phyloP scores from a whole-genome alignment of 495 filamentous ascomycete genomes.

The Hypoxylon cercidicola region DNA sequence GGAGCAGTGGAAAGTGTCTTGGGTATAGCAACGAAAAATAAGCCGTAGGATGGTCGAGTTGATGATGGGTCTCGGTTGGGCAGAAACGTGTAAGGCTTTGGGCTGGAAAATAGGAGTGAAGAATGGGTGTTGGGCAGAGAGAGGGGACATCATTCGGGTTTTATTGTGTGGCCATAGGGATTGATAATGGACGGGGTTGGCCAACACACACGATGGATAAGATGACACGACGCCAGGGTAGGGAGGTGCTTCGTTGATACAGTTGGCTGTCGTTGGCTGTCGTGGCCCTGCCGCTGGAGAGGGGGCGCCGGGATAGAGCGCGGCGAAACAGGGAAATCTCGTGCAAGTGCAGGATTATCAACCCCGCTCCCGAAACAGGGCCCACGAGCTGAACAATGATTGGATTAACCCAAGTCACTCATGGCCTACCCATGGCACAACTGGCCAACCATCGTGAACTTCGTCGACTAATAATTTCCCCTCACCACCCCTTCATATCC shows the following conservation, averaged over 20 bases:
- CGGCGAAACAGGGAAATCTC: slow-evolving; percentile 26
- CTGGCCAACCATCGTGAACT: slow-evolving; percentile 12
- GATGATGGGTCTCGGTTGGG: slow-evolving; percentile 53
- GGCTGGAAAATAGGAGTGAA: slow-evolving; percentile 57
- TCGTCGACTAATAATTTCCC: slow-evolving; percentile 32
- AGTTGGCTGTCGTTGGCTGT: slow-evolving; percentile 34
- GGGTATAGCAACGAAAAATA: slow-evolving; percentile 45
- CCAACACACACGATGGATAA: slow-evolving; percentile 31
- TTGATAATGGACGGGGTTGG: slow-evolving; percentile 33
- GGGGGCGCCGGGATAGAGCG: slow-evolving; percentile 30
- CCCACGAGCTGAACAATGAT: slow-evolving; percentile 21
- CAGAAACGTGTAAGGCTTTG: slow-evolving; percentile 58
- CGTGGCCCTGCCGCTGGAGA: slow-evolving; percentile 1
- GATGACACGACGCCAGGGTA: slow-evolving; percentile 39
- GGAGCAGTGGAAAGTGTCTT: slow-evolving; percentile 36
- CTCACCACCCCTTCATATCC: slow-evolving; percentile 24
- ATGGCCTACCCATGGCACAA: not conserved
- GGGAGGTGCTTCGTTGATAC: slow-evolving; percentile 31
- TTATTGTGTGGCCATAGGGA: slow-evolving; percentile 54
- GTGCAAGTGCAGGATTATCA: slow-evolving; percentile 19
- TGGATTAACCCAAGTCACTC: slow-evolving; percentile 13
- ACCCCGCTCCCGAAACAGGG: slow-evolving; percentile 30
- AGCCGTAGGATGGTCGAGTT: slow-evolving; percentile 40
- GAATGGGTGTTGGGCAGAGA: slow-evolving; percentile 59
- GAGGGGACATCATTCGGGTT: slow-evolving; percentile 58